These are phyloP conservation scores for Hyaloscypha hepaticicola DNA, from an alignment of 495 filamentous ascomycete genomes.

Conservation along the genomic window DNA sequence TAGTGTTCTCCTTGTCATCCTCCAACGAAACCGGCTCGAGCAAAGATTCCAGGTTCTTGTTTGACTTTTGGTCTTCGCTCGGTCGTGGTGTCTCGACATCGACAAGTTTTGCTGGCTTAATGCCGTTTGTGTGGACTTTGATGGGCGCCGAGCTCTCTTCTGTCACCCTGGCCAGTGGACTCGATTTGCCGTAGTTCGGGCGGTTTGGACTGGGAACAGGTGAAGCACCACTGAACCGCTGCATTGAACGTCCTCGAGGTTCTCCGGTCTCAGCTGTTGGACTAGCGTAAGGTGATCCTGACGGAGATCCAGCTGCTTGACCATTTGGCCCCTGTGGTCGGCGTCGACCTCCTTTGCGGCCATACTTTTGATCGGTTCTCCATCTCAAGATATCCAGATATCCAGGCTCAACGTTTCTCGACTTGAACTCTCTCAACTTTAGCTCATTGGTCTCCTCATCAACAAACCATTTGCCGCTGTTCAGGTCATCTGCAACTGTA, in stretches of 20 bases:
- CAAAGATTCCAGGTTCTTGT: conserved; percentile 25
- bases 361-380: conserved; percentile 92
- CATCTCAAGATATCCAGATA: conserved; percentile 95
- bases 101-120: conserved; percentile 38
- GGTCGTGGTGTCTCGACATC: conserved; percentile 53
- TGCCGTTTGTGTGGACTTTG: conserved; percentile 29
- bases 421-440: conserved; percentile 88
- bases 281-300: conserved; percentile 54
- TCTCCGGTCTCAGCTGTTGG: conserved; percentile 47
- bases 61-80: conserved; percentile 43
- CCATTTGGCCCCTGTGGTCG: conserved; percentile 33
- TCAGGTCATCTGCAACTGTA: conserved; percentile 83
- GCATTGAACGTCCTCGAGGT: conserved; percentile 52
- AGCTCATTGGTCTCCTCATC: conserved; percentile 91
- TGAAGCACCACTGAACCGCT: conserved; percentile 50
- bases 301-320: conserved; percentile 30
- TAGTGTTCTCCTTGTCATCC: conserved; percentile 34
- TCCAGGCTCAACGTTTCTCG: conserved; percentile 81
- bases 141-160: conserved; percentile 43
- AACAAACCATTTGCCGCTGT: conserved; percentile 79
- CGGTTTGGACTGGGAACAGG: conserved; percentile 53
- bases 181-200: conserved; percentile 49
- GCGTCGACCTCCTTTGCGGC: conserved; percentile 53
- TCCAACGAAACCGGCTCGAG: conserved; percentile 31
- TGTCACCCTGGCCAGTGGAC: conserved; percentile 51